phyloP scores from a whole-genome alignment of 371 early-diverging fungal species.

The Mortierella sp. region DNA sequence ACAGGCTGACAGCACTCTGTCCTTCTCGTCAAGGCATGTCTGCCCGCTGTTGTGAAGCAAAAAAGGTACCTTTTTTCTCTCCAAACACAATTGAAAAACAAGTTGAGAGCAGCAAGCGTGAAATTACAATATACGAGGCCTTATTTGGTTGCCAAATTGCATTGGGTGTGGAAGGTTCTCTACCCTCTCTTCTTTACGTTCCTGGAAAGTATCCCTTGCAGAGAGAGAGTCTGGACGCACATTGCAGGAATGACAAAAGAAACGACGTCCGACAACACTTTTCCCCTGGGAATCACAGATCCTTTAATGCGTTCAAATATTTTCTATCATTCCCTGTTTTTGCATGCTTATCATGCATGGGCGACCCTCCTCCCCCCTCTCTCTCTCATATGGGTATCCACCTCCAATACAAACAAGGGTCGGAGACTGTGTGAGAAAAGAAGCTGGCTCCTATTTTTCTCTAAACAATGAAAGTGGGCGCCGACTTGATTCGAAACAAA shows the following conservation, averaged over 20 bases:
- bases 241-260: no score
- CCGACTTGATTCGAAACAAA: slow-evolving; percentile 3
- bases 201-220: neutral
- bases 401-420: neutral
- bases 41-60: no score
- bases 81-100: neutral
- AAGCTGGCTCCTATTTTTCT: neutral
- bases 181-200: neutral
- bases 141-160: neutral
- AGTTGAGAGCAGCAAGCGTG: slow-evolving; percentile 2
- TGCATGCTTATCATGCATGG: no score
- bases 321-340: no score
- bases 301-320: no score
- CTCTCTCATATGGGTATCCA: no score
- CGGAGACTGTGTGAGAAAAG: neutral
- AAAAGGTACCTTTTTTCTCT: neutral
- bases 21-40: neutral
- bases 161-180: neutral
- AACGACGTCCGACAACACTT: no score
- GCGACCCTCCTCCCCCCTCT: no score
- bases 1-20: neutral
- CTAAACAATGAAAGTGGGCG: neutral
- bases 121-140: neutral
- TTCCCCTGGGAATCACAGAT: no score
- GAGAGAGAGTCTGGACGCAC: no score